Base-by-base conservation (phyloP, 2,329 filamentous ascomycete species). In the Alternaria burnsii region DNA sequence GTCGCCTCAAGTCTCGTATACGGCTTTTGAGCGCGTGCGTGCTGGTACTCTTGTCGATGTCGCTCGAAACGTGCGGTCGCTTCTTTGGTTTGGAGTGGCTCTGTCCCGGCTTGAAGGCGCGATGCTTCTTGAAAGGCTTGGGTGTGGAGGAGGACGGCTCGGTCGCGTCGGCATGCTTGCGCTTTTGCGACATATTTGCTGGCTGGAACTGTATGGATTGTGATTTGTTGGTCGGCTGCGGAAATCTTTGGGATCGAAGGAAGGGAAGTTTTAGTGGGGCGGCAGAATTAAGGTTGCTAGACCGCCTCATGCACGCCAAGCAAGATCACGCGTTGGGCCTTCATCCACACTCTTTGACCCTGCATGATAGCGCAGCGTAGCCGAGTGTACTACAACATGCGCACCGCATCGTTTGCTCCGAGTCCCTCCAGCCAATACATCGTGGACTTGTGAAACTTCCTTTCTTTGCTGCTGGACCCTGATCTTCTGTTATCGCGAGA, bases 11-110 rank as follows among this genome's bases (percentile, higher is more conserved):
- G 53, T 89, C 88, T 55, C 92, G 85, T 59, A 88, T 88, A 46
- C 89, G 86, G 78, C 91, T 91, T 80, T 91, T 93, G 52, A 91
- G 83, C 71, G 86, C 86, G 73, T 87, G 87, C 48, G 88, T 75
- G 16, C 80, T 73, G 58, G 67, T 69, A 32, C 65, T 65, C 43
- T 73, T 73, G 24, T 71, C 67, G 12, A 68, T 63, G 41, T 72
- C 68, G 52, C 66, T 61, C 12, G 66, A 61, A 20, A 68, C 56
- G 42, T 74, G 68, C 11, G 67, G 66, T 32, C 68, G 69, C 61
- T 67, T 70, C 46, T 65, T 60, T 30, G 62, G 40, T 34, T 68
- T 65, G 32, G 55, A 41, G 11, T 68, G 59, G 36, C 56, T 57
- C 32, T 58, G 61, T 55, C 61, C 55, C 3, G 68, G 63, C 48